Percentiles rank a stretch among this genome's conserved stretches.
These are phyloP conservation scores for Phlebopus sp. DNA, from an alignment of 1,284 basidiomycete species.

Conservation along the genomic window DNA sequence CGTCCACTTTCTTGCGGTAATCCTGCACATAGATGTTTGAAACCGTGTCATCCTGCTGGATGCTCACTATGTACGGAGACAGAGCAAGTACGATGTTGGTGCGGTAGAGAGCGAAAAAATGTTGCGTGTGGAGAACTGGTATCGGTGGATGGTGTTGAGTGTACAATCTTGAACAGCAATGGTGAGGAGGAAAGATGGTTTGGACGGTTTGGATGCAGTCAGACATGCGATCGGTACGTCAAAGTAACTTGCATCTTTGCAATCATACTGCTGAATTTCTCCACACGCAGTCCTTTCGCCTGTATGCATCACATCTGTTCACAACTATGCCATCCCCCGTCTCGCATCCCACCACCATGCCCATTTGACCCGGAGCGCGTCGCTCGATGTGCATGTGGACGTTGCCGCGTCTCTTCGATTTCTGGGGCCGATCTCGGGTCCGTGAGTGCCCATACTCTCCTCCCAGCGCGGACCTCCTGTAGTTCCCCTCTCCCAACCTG, in stretches of 20 bases:
- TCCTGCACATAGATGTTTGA: conserved; percentile 52
- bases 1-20: conserved; percentile 63
- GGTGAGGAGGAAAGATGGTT: conserved; percentile 16
- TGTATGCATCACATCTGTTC: conserved; percentile 75
- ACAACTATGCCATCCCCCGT: conserved; percentile 72
- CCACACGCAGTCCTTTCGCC: conserved; percentile 56
- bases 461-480: conserved; percentile 59
- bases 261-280: conserved; percentile 2
- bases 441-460: conserved; percentile 2
- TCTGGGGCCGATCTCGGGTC: conserved; percentile 30
- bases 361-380: conserved; percentile 70
- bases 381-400: conserved; percentile 80
- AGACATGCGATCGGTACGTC: conserved; percentile 56
- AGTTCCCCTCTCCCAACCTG: conserved; percentile 81
- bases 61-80: conserved; percentile 63
- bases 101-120: conserved; percentile 63
- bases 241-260: conserved; percentile 12
- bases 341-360: conserved; percentile 55
- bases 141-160: conserved; percentile 20
- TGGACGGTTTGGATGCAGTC: conserved; percentile 69
- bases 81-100: conserved; percentile 69
- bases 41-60: conserved; percentile 69
- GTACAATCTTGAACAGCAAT: conserved; percentile 7
- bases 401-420: conserved; percentile 46
- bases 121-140: conserved; percentile 66